Evolutionary conservation across 192 early-diverging fungal species (phyloP), one percentile per base, ranked within the genome.

Genomic region (Coemansia furcata): DNA sequence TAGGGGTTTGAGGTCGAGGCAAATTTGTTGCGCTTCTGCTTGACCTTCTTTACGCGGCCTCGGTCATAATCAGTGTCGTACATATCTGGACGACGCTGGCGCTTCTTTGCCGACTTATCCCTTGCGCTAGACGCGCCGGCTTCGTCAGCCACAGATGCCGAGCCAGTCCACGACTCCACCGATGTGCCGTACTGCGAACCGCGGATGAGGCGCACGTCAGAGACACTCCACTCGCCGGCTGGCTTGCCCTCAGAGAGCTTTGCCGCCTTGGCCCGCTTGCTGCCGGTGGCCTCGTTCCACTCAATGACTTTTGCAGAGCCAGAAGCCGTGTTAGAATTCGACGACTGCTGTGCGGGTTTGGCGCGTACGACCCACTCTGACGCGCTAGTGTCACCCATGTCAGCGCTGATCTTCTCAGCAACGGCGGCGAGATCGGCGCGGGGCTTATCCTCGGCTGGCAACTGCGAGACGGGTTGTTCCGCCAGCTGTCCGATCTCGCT

Each of bases 31-130:
- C 43, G 67, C 57, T 85, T 83, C 65, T 75, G 76, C 81, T 90
- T 92, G 65, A 90, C 76, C 84, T 90, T 92, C 68, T 92, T 92
- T 33, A 85, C 63, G 58, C 88, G 87, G 30, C 90, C 90, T 43
- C 86, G 86, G 68, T 92, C 90, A 69, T 92, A 92, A 33, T 90
- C 90, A 17, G 87, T 62, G 63, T 92, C 89, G 52, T 88, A 89
- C 46, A 74, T 80, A 54, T 88, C 86, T 8, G 82, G 79, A 42
- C 85, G 88, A 44, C 80, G 84, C 47, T 85, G 82, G 38, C 84
- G 69, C 40, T 78, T 81, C 68, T 77, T 82, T 8, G 85, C 58
- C 7, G 78, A 42, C 33, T 77, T 71, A 38, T 11, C 73, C 61
- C 15, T 66, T 44, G 26, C 50, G 37, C 12, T 63, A 33, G 33